Evolutionary conservation across 352 stramenopile genomes (phyloP).

Genomic region (Achlya hypogyna): DNA sequence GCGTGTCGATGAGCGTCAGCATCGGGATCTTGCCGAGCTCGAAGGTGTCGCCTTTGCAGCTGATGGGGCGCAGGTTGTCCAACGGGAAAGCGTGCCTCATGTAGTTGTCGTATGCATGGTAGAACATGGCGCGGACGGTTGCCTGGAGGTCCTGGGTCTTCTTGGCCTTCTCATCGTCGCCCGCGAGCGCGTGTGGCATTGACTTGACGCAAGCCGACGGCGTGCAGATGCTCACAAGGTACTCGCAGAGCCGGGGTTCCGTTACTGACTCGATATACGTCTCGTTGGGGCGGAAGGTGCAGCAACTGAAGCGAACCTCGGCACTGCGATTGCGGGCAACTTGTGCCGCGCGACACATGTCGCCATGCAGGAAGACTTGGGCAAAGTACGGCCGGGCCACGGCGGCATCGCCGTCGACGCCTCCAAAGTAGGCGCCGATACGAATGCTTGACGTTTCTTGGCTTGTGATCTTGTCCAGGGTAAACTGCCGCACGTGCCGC

Average conservation of each 20-base stretch:
- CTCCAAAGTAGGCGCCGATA: not conserved
- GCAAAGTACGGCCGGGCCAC: slow-evolving; percentile 37
- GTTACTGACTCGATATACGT: slow-evolving; percentile 67
- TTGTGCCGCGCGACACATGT: slow-evolving; percentile 29
- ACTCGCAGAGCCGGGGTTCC: slow-evolving; percentile 42
- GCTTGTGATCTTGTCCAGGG: slow-evolving; percentile 21
- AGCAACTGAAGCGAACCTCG: slow-evolving; percentile 64
- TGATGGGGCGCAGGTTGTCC: slow-evolving; percentile 65
- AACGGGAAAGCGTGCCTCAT: slow-evolving; percentile 74
- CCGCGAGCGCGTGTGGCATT: slow-evolving; percentile 37
- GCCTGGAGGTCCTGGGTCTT: slow-evolving; percentile 24
- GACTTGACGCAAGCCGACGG: slow-evolving; percentile 53
- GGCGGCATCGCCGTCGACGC: not conserved
- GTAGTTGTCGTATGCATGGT: slow-evolving; percentile 83
- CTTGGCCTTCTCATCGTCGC: slow-evolving; percentile 46
- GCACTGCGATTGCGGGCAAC: slow-evolving; percentile 23
- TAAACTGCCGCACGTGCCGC: slow-evolving; percentile 57
- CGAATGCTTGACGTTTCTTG: slow-evolving; percentile 6
- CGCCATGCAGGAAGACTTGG: slow-evolving; percentile 39
- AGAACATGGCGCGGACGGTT: slow-evolving; percentile 84
- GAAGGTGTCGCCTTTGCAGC: slow-evolving; percentile 57
- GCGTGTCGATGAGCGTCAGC: slow-evolving; percentile 86
- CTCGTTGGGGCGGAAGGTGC: slow-evolving; percentile 63
- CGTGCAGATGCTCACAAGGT: slow-evolving; percentile 61
- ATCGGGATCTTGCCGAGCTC: slow-evolving; percentile 72